Evolutionary conservation across 495 filamentous ascomycete species (phyloP), one percentile per base, ranked within the genome.

Genomic region (Schizothecium vesticola): DNA sequence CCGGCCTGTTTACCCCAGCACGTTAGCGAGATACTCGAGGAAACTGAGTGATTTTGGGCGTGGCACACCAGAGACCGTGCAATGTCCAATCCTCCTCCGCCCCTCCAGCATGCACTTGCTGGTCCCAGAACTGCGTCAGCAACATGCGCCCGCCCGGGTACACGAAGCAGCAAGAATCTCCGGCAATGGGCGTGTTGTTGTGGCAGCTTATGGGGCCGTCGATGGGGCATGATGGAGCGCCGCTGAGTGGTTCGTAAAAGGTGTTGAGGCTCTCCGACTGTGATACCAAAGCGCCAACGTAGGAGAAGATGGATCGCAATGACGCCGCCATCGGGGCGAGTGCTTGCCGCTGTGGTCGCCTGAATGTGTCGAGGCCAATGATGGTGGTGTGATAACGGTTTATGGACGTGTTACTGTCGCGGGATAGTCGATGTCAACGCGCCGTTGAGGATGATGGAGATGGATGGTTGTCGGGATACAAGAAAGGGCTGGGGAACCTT

Each of bases 61-160:
- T 62, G 63, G 69, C 76, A 11, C 68, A 84, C 83, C 93, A 96
- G 31, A 97, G 82, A n/a, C 93, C 92, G 73, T 96, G 93, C 23
- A 97, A 82, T 2, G 92, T 95, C 93, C 92, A 97, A 59, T 87
- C 88, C 72, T 94, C 86, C 36, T 83, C 84, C 21, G 90, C 90
- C 10, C 79, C 80, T 8, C 90, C 90, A 11, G 88, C 84, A n/a
- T 89, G 81, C 33, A 89, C 88, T 71, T 86, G 78, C 6, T 85
- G 83, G 73, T 97, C 92, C 92, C 92, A 97, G 80, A 97, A 95
- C 73, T 96, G 92, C 2, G 93, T 93, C 74, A 89, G 85, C 61
- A 96, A 82, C 63, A 96, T 78, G 65, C 90, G 87, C 1, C 93
- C 93, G 21, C 92, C 91, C 0, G 91, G 91, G 61, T 89, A 78